Base-by-base conservation (phyloP, 1,139 yeast species). In the Magnusiomyces clavatus region DNA sequence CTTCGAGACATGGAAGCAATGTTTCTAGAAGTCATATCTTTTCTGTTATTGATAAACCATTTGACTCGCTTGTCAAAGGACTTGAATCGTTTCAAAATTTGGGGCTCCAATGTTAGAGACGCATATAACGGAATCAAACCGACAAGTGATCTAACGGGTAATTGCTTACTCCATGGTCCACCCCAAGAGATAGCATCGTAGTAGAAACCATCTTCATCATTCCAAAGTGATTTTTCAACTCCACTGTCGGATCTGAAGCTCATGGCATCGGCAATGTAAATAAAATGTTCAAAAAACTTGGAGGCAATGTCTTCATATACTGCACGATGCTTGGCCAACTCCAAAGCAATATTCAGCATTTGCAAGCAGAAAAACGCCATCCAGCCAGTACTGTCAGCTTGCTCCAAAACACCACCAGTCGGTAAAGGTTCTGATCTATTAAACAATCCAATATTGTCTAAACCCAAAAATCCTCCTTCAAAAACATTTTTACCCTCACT, bases 341-440 rank as follows among this genome's bases (percentile, higher is more conserved):
- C 97, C 60, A 90, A 77, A 0, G 97, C 94, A 65, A 90, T 90
- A 66, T 89, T 90, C 68, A 90, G 77, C 97, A 90, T 89, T 66
- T 87, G 95, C 60, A 90, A 74, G 41, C 87, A 81, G 70, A 83
- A 90, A 72, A 92, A 90, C 0, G 96, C 97, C 95, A 90, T 87
- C 97, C 97, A 90, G 44, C 97, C 97, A 6, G 97, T 90, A 34
- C 96, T 87, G 68, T 90, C 97, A 1, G 97, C 96, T 69, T 90
- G 97, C 67, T 89, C 95, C 60, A 90, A 75, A 47, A 77, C 80
- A 50, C 97, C 96, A 41, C 97, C 97, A 1, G 96, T 87, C 37
- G 97, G 97, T 62, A 87, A 75, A 1, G 95, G 95, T 70, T 90
- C 97, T 2, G 96, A 86, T 67, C 97, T 80, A 68, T 90, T 90